Evolutionary conservation across 2,329 filamentous ascomycete species (phyloP).

Genomic region (Fusarium decemcellulare): DNA sequence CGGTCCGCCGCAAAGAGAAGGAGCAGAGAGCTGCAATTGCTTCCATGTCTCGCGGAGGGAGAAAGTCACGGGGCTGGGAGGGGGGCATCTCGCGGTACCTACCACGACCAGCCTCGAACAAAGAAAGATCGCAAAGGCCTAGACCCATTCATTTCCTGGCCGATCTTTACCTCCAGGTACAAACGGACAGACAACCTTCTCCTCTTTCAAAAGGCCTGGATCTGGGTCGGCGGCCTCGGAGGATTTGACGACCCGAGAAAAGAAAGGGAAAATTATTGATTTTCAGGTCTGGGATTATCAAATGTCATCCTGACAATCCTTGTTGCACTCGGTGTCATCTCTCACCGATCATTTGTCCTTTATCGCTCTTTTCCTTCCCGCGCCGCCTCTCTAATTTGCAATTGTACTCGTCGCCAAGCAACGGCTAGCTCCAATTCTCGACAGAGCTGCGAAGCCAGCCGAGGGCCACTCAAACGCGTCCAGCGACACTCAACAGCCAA

Average conservation of each 20-base stretch:
- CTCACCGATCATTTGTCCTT: conserved; percentile 33
- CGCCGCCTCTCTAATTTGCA: conserved; percentile 2
- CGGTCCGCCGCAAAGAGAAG: conserved; percentile 21
- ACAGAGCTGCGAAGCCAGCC: conserved; percentile 9
- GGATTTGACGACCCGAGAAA: conserved; percentile 6
- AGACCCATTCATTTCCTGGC: conserved; percentile 1
- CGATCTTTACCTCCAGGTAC: conserved; percentile 1
- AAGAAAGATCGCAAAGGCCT: not conserved
- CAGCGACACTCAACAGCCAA: conserved; percentile 3
- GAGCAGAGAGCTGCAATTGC: not conserved
- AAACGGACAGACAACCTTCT: not conserved
- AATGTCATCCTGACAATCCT: conserved; percentile 35
- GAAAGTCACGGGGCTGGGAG: conserved; percentile 38
- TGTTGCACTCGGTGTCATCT: conserved; percentile 12
- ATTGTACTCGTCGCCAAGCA: conserved; percentile 29
- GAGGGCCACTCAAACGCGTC: conserved; percentile 30
- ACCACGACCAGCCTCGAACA: conserved; percentile 5
- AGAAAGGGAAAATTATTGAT: conserved; percentile 8
- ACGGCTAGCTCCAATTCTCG: conserved; percentile 30
- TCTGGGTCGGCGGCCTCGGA: conserved; percentile 1
- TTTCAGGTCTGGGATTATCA: conserved; percentile 10
- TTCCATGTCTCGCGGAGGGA: conserved; percentile 4
- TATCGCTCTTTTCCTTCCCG: conserved; percentile 3
- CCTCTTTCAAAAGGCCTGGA: not conserved
- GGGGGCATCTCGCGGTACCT: not conserved